These are phyloP conservation scores for Dissoconium aciculare DNA, from an alignment of 2,329 filamentous ascomycete species.

Conservation along the genomic window DNA sequence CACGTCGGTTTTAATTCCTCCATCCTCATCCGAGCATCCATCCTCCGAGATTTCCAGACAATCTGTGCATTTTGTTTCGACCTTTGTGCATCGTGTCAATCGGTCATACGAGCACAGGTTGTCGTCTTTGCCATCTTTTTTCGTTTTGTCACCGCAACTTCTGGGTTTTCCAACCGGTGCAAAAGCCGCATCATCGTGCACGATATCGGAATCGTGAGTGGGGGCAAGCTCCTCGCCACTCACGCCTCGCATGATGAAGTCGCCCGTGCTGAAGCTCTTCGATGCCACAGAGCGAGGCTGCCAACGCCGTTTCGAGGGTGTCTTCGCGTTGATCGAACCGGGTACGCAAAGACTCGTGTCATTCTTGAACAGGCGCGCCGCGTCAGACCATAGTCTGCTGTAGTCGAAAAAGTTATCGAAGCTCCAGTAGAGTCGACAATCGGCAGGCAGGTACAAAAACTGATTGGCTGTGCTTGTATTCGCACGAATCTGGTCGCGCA, in stretches of 20 bases:
- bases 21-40: too few relatives aligned
- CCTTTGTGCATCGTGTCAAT: too few relatives aligned
- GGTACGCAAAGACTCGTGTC: constrained; percentile 21
- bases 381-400: constrained; percentile 24
- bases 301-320: background rate
- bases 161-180: too few relatives aligned
- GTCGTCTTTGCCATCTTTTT: too few relatives aligned
- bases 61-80: too few relatives aligned
- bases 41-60: too few relatives aligned
- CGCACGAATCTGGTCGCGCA: constrained; percentile 26
- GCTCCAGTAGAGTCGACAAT: constrained; percentile 28
- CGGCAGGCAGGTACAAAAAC: constrained; percentile 26
- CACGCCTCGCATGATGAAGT: background rate
- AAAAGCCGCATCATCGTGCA: too few relatives aligned
- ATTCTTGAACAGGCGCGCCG: constrained; percentile 20
- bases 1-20: too few relatives aligned
- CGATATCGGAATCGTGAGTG: too few relatives aligned
- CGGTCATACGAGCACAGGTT: too few relatives aligned
- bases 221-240: too few relatives aligned
- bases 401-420: constrained; percentile 25
- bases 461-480: constrained; percentile 23
- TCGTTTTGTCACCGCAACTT: too few relatives aligned
- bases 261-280: background rate
- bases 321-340: background rate
- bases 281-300: constrained; percentile 5